Conservation (phyloP, 1,284 basidiomycete species). For the Exobasidium rhododendri region DNA sequence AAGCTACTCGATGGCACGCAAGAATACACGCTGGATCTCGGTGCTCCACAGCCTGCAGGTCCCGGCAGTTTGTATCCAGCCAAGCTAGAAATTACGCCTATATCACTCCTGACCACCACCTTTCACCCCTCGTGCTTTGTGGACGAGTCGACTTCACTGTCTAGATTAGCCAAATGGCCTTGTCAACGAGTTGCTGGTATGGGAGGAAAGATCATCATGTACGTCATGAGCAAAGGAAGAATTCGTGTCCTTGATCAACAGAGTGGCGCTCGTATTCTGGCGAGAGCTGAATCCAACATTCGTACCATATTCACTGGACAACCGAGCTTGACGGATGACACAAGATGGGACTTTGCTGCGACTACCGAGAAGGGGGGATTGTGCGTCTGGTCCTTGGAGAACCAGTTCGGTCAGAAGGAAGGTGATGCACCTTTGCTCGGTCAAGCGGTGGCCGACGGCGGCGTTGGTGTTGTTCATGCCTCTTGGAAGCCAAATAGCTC, state of each 20-base stretch:
- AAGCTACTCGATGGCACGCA: neutral
- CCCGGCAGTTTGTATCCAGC: conserved; percentile 21
- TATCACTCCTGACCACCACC: conserved; percentile 25
- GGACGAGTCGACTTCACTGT: conserved; percentile 14
- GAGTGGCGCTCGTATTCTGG: conserved; percentile 21
- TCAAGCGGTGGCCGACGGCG: neutral
- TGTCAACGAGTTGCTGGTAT: conserved; percentile 16
- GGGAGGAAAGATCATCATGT: conserved; percentile 19
- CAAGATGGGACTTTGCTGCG: neutral
- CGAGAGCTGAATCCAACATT: neutral
- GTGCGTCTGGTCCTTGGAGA: neutral
- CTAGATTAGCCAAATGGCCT: conserved; percentile 19
- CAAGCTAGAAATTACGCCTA: conserved; percentile 23
- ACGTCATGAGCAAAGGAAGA: conserved; percentile 30
- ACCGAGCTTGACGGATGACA: neutral
- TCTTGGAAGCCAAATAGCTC: neutral
- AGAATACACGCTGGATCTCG: conserved; percentile 18
- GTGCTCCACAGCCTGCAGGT: conserved; percentile 25
- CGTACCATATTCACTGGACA: neutral
- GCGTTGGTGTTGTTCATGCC: neutral
- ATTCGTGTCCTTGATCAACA: conserved; percentile 25
- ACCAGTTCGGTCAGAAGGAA: conserved; percentile 3
- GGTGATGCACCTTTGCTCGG: neutral
- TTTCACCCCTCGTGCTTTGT: conserved; percentile 20
- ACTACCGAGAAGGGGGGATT: neutral